Evolutionary conservation across 768 basidiomycete species (phyloP).

Genomic region (Russula earlei): DNA sequence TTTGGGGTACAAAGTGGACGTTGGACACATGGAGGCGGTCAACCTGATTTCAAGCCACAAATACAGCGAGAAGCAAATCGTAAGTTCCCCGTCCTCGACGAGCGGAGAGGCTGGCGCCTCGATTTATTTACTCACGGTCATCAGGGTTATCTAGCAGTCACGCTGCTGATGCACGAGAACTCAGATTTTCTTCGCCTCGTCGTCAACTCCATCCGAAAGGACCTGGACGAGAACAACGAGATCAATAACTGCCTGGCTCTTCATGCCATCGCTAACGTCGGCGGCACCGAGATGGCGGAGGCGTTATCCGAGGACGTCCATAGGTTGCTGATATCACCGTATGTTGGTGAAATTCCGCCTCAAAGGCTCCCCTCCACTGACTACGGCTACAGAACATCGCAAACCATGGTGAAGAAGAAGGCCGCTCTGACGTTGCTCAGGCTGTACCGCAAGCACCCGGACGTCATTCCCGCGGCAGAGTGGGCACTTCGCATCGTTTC

Average conservation of each 20-base stretch:
- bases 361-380: constrained; percentile 17
- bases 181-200: constrained; percentile 94
- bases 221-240: constrained; percentile 89
- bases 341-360: constrained; percentile 21
- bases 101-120: constrained; percentile 5
- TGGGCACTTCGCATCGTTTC: constrained; percentile 95
- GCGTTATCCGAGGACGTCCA: constrained; percentile 91
- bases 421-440: constrained; percentile 89
- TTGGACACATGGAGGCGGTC: constrained; percentile 99
- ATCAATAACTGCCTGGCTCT: constrained; percentile 93
- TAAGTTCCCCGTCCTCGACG: constrained; percentile 32
- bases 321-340: constrained; percentile 91
- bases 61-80: constrained; percentile 99
- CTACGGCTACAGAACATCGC: constrained; percentile 60
- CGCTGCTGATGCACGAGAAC: constrained; percentile 97
- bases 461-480: constrained; percentile 85
- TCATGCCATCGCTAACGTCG: constrained; percentile 97
- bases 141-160: constrained; percentile 96
- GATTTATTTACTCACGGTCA: not conserved
- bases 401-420: constrained; percentile 96
- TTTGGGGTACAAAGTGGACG: constrained; percentile 96
- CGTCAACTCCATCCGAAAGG: constrained; percentile 97
- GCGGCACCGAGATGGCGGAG: constrained; percentile 97
- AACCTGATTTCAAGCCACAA: constrained; percentile 93
- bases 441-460: constrained; percentile 91